Conservation (phyloP, 192 early-diverging fungal genomes). For the Physocladia obscura region DNA sequence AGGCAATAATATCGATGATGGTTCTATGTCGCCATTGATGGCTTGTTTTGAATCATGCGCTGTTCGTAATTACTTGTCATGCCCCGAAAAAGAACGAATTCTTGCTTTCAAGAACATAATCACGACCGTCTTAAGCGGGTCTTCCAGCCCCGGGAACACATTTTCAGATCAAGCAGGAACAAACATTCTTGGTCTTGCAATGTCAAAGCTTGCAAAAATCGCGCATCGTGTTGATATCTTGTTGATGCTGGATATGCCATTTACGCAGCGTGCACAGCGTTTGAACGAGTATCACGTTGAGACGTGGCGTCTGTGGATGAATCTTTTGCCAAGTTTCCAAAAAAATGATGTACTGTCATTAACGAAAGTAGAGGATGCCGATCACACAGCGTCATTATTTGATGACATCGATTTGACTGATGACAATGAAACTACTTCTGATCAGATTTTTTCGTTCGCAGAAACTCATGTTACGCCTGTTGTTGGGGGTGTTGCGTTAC, state of each 20-base stretch:
- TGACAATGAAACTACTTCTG: not conserved
- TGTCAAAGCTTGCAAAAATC: slow-evolving; percentile 11
- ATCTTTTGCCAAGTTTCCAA: not conserved
- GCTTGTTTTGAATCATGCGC: slow-evolving; percentile 14
- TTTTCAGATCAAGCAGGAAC: too few species aligned
- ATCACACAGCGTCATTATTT: not conserved
- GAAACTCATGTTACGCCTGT: not conserved
- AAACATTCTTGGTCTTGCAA: not conserved
- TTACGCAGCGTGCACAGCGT: slow-evolving; percentile 5
- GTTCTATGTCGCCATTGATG: not conserved
- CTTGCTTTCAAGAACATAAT: slow-evolving; percentile 22
- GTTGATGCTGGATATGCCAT: slow-evolving; percentile 14
- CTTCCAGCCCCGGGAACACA: too few species aligned
- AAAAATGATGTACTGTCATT: not conserved
- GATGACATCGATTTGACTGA: slow-evolving; percentile 18
- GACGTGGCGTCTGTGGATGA: slow-evolving; percentile 16
- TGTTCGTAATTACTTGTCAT: slow-evolving; percentile 21
- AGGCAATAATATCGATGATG: not conserved
- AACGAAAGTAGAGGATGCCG: not conserved
- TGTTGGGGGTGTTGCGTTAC: slow-evolving; percentile 16
- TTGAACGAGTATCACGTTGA: slow-evolving; percentile 17
- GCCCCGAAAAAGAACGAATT: slow-evolving; percentile 9
- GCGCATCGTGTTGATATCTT: slow-evolving; percentile 24
- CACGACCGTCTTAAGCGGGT: too few species aligned
- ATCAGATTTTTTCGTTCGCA: too few species aligned